Conservation (phyloP, 805 yeast genomes). For the Ascoidea asiatica region DNA sequence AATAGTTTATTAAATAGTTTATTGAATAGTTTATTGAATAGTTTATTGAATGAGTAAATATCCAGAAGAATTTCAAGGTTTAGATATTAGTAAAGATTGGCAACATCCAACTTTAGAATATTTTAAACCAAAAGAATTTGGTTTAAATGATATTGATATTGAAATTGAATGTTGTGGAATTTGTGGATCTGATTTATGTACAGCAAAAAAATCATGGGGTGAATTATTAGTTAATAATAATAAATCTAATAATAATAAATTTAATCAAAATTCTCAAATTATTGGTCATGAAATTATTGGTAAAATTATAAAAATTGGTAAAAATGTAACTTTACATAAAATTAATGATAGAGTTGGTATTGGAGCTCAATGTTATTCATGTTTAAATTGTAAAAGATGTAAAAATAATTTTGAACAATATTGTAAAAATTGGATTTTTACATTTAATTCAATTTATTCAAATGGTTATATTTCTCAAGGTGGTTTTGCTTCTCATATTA, state of each 20-base stretch:
- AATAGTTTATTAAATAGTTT: too few relatives aligned
- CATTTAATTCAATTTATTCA: slow-evolving; percentile 23
- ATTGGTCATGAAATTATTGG: slow-evolving; percentile 20
- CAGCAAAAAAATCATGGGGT: slow-evolving; percentile 9
- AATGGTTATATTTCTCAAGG: slow-evolving; percentile 19
- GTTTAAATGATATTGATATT: slow-evolving; percentile 30
- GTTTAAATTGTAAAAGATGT: slow-evolving; percentile 27
- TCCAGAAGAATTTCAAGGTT: not conserved
- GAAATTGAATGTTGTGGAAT: slow-evolving; percentile 51
- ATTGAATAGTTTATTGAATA: too few relatives aligned
- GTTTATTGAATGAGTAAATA: too few relatives aligned
- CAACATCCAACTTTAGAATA: not conserved
- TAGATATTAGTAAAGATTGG: not conserved
- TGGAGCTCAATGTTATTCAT: slow-evolving; percentile 30
- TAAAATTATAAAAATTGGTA: slow-evolving; percentile 18
- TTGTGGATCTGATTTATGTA: slow-evolving; percentile 43
- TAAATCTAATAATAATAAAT: too few relatives aligned
- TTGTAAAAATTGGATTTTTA: slow-evolving; percentile 20
- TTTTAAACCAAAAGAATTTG: not conserved
- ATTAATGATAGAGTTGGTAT: slow-evolving; percentile 38
- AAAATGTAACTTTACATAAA: slow-evolving; percentile 25
- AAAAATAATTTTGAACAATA: slow-evolving; percentile 21
- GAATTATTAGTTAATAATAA: too few relatives aligned
- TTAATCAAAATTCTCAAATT: slow-evolving; percentile 10
- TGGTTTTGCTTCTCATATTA: slow-evolving; percentile 25